Evolutionary conservation across 192 early-diverging fungal species (phyloP), one percentile per base, ranked within the genome.

Genomic region (Obelidium mucronatum): DNA sequence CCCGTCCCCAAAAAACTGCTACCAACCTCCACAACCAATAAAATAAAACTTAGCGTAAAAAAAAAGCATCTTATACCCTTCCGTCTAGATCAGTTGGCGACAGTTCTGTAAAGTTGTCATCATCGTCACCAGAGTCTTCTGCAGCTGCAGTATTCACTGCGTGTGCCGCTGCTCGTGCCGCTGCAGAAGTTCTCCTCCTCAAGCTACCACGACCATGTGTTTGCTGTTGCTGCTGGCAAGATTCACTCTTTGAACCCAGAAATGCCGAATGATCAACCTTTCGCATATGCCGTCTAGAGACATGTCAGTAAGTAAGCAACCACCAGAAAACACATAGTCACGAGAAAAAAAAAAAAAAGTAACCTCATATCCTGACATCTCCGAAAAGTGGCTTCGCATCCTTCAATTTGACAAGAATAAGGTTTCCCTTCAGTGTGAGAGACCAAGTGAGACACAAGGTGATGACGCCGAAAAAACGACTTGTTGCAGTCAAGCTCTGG

Each of bases 351-450:
- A 59, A 11, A 30, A 6, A 72, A 37, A 37, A 15, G 34, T 11
- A 52, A 33, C 31, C 70, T 52, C 52, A 72, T 39, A 52, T 72
- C 70, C 55, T 72, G 70, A 19, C 17, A 59, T 8, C 70, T 52
- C 35, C 70, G 28, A 53, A 72, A 72, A 22, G 55, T 37, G 17
- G 54, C 30, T 34, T 37, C 15, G 39, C 70, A 72, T 13, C 70
- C 70, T 28, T 22, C n/a, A n/a, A 39, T 55, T 6, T 8, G n/a
- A 22, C 70, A 72, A 1, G 8, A 1, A 52, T 59, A 72, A 13
- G 70, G 70, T 55, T 72, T 72, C 2, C 37, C 55, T 1, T 37
- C 55, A 1, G 54, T 72, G 33, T 72, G 70, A 11, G 53, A 58
- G 5, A 72, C 70, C 2, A 72, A 33, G 36, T 72, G 70, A 15